phyloP scores from a whole-genome alignment of 148 eudicot species.

The Suaeda aralocaspica region DNA sequence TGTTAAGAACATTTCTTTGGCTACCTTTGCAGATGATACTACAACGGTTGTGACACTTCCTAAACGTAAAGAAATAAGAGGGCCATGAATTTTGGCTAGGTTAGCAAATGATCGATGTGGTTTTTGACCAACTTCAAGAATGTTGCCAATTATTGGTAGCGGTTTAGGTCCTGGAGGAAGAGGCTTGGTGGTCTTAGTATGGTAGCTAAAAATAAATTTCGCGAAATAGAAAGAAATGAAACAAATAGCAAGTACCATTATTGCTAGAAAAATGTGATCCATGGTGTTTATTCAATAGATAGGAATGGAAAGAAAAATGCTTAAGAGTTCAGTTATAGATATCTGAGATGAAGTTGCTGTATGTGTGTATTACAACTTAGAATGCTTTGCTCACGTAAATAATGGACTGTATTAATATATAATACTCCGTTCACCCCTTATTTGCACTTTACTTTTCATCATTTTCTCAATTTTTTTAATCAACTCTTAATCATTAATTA shows the following conservation, averaged over 20 bases:
- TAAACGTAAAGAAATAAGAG: conserved; percentile 33
- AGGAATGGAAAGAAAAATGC: no score
- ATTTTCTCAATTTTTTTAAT: no score
- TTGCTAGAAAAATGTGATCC: conserved; percentile 10
- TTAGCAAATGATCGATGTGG: conserved; percentile 41
- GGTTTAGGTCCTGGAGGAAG: conserved; percentile 38
- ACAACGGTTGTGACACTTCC: conserved; percentile 36
- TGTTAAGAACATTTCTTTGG: conserved; percentile 32
- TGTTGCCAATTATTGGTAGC: conserved; percentile 40
- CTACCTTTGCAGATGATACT: conserved; percentile 33
- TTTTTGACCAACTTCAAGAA: conserved; percentile 31
- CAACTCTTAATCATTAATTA: no score
- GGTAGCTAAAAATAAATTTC: not conserved
- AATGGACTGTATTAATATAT: no score
- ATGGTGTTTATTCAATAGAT: not conserved
- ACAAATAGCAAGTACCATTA: not conserved
- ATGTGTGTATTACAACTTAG: no score
- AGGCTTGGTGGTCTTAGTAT: not conserved
- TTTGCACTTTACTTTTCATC: no score
- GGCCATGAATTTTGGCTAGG: conserved; percentile 36
- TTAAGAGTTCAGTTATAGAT: no score
- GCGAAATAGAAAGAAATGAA: not conserved
- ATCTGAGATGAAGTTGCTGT: no score
- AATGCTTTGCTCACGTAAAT: no score
- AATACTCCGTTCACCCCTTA: no score